Base-by-base conservation (phyloP, 495 filamentous ascomycete species). In the Usnea hakonensis region DNA sequence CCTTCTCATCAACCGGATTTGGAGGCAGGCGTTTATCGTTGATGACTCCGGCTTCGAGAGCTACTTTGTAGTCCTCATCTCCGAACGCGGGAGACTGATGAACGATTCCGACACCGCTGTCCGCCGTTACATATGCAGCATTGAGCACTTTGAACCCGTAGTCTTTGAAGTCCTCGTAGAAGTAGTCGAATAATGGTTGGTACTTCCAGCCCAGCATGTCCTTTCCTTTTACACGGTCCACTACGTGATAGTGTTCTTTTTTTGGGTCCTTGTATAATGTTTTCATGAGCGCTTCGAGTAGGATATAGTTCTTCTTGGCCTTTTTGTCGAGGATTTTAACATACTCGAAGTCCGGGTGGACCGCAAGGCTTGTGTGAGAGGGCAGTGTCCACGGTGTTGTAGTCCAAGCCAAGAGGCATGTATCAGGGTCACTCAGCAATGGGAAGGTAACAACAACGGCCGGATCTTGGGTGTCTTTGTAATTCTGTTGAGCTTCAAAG, bases 361-460 rank as follows among this genome's bases (percentile, higher is more conserved):
- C 88, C 10, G 90, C 90, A 59, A 98, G 82, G 9, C 84, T 86
- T 7, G 82, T 82, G 72, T 98, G 87, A 23, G 90, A 91, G 28
- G 93, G 93, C 32, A 97, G 75, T 5, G 93, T 97, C 94, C 94
- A 98, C 0, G 94, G 93, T 4, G 94, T 97, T 5, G 93, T 98
- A 2, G 95, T 96, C 90, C 91, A 96, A 26, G 90, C 90, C 41
- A 96, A 79, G 43, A 96, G 77, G 57, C 76, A 82, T 5, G 90
- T 95, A 57, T 87, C 75, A 2, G 89, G 85, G 59, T 90, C 89
- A 38, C 85, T 78, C 33, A 91, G 62, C 5, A 97, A 78, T 3
- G 93, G 93, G 71, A 96, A 97, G 3, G 87, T 84, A 6, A 96
- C 87, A 14, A 96, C 89, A 43, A 96, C 78, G n/a, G 93, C 90